Evolutionary conservation across 2,329 filamentous ascomycete species (phyloP).

Genomic region (Nemania sp.): DNA sequence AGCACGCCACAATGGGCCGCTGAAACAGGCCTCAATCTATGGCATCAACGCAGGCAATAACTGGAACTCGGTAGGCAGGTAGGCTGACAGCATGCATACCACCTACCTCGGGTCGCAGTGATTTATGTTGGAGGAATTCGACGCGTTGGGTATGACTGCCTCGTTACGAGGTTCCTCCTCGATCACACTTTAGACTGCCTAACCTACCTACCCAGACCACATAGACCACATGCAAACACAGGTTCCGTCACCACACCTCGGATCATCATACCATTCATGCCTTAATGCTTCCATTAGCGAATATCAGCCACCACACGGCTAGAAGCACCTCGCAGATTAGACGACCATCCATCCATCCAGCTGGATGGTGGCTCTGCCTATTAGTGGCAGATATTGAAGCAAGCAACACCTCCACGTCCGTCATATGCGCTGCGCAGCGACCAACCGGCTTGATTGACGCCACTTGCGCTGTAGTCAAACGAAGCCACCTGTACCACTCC

Average conservation of each 20-base stretch:
- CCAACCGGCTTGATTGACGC: constrained; percentile 5
- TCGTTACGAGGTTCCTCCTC: not conserved
- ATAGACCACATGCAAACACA: not conserved
- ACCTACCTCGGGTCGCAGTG: not conserved
- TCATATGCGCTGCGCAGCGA: constrained; percentile 1
- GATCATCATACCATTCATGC: not conserved
- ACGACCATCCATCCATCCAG: not conserved
- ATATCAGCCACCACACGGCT: not conserved
- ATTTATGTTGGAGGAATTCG: not conserved
- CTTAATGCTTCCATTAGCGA: not conserved
- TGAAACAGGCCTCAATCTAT: constrained; percentile 2
- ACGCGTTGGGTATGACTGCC: not conserved
- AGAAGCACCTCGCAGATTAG: constrained; percentile 2
- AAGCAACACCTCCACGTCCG: not conserved
- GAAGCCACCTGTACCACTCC: not conserved
- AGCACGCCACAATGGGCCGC: not conserved
- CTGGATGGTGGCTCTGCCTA: not conserved
- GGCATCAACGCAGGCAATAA: not conserved
- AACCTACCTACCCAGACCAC: no score
- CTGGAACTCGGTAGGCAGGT: constrained; percentile 15
- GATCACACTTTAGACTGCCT: not conserved
- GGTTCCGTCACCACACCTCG: not conserved
- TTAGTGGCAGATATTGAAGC: not conserved
- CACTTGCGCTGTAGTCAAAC: constrained; percentile 1
- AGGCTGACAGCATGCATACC: not conserved